Percentiles rank a stretch among this genome's conserved stretches.
Evolutionary conservation across 2,329 filamentous ascomycete genomes (phyloP).

Genomic region (Monosporascus sp.): DNA sequence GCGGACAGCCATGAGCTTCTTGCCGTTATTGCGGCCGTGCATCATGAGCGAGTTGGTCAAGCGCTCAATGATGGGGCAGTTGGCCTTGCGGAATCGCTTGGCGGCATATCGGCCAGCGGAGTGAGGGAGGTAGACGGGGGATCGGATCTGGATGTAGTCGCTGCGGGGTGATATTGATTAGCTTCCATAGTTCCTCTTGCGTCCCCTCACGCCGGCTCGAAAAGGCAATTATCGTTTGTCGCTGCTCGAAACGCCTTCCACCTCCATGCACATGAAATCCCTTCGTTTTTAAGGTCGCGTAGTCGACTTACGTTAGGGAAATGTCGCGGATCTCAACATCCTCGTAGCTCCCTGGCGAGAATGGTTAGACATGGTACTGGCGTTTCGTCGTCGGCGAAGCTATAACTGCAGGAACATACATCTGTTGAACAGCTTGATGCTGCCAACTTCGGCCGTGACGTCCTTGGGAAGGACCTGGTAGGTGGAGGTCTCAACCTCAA

Average conservation of each 20-base stretch:
- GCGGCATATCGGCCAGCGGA: conserved; percentile 96
- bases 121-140: conserved; percentile 98
- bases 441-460: conserved; percentile 68
- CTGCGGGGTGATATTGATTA: conserved; percentile 46
- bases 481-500: conserved; percentile 68
- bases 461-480: conserved; percentile 70
- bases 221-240: conserved; percentile 5
- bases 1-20: conserved; percentile 99
- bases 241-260: conserved; percentile 8
- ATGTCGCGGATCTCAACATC: conserved; percentile 99
- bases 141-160: conserved; percentile 99
- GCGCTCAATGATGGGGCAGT: conserved; percentile 99
- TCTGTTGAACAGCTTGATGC: conserved; percentile 75
- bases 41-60: conserved; percentile 99
- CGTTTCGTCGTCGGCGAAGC: conserved; percentile 10
- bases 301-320: conserved; percentile 86
- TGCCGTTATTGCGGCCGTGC: conserved; percentile 99
- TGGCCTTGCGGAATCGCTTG: conserved; percentile 99
- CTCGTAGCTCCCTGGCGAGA: conserved; percentile 64
- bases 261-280: not conserved
- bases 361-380: conserved; percentile 16
- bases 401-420: conserved; percentile 25
- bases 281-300: conserved; percentile 9
- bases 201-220: conserved; percentile 1
- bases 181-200: conserved; percentile 12